phyloP scores from a whole-genome alignment of 805 yeast genomes.

The Nadsonia fulvescens region DNA sequence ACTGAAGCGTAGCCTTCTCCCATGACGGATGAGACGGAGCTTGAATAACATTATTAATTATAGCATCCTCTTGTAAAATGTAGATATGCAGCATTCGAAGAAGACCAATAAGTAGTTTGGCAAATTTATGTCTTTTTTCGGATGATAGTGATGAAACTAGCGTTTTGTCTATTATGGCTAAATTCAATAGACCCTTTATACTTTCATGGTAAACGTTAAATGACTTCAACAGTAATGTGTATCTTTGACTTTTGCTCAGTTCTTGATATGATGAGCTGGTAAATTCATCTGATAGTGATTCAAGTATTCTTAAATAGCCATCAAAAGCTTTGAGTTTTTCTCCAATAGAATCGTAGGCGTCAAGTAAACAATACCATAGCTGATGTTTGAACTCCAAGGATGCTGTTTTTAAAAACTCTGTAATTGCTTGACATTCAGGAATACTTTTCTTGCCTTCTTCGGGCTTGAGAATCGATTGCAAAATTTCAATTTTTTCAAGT shows the following conservation, averaged over 20 bases:
- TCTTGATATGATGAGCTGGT: conserved; percentile 13
- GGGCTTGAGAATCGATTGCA: conserved; percentile 21
- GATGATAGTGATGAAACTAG: conserved; percentile 6
- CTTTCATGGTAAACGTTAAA: conserved; percentile 38
- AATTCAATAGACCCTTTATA: conserved; percentile 17
- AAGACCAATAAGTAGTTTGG: conserved; percentile 11
- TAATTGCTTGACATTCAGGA: conserved; percentile 32
- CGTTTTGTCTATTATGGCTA: conserved; percentile 10
- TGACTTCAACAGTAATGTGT: conserved; percentile 27
- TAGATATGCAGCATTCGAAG: conserved; percentile 20
- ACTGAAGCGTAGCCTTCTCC: conserved; percentile 13
- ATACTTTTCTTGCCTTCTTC: conserved; percentile 9
- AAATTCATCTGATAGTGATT: conserved; percentile 25
- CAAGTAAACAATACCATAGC: conserved; percentile 58
- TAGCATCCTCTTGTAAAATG: conserved; percentile 20
- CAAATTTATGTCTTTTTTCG: conserved; percentile 1
- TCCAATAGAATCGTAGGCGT: conserved; percentile 26
- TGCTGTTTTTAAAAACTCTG: conserved; percentile 40
- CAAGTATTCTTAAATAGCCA: conserved; percentile 24
- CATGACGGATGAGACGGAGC: conserved; percentile 18
- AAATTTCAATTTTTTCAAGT: conserved; percentile 7
- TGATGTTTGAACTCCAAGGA: conserved; percentile 50
- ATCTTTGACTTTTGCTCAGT: conserved; percentile 19
- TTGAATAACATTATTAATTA: conserved; percentile 14
- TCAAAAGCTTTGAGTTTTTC: conserved; percentile 34